Percentiles rank a stretch among this genome's conserved stretches.
Conservation (phyloP, 306 rosid genomes). For the Clitoria ternatea region DNA sequence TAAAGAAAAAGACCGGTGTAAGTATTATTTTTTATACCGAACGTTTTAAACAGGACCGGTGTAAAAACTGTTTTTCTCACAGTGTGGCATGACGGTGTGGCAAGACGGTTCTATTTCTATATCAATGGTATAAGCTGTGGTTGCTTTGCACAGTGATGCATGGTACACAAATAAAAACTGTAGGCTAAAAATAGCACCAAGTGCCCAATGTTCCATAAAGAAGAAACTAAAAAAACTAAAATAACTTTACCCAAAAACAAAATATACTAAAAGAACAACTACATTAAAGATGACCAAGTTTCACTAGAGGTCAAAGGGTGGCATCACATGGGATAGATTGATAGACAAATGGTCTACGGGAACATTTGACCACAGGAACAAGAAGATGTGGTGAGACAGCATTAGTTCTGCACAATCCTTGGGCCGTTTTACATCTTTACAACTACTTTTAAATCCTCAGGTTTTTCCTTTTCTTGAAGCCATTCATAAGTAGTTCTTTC, state of each 20-base stretch:
- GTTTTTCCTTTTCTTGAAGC: slow-evolving; percentile 74
- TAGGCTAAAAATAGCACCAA: slow-evolving; percentile 12
- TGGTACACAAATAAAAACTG: slow-evolving; percentile 36
- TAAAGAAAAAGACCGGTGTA: too few species aligned
- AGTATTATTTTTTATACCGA: too few species aligned
- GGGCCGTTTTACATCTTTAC: slow-evolving; percentile 70
- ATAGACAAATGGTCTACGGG: slow-evolving; percentile 3
- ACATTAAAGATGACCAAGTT: background rate
- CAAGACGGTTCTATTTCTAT: too few species aligned
- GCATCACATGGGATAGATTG: background rate
- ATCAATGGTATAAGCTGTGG: too few species aligned
- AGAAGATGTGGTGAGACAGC: background rate
- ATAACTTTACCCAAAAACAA: too few species aligned
- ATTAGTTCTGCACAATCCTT: slow-evolving; percentile 38
- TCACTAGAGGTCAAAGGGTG: slow-evolving; percentile 1
- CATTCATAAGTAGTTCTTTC: slow-evolving; percentile 63
- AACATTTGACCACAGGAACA: slow-evolving; percentile 12
- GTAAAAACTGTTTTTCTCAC: too few species aligned
- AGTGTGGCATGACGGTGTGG: too few species aligned
- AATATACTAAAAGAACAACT: too few species aligned
- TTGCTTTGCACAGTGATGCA: too few species aligned
- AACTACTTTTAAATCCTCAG: slow-evolving; percentile 46
- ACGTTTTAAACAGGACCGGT: too few species aligned
- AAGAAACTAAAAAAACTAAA: background rate
- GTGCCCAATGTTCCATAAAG: slow-evolving; percentile 28